A percentile compares a stretch with the other conserved stretches of the same genome.
Conservation (phyloP, 2,329 filamentous ascomycete species). For the Aspergillus fijiensis region DNA sequence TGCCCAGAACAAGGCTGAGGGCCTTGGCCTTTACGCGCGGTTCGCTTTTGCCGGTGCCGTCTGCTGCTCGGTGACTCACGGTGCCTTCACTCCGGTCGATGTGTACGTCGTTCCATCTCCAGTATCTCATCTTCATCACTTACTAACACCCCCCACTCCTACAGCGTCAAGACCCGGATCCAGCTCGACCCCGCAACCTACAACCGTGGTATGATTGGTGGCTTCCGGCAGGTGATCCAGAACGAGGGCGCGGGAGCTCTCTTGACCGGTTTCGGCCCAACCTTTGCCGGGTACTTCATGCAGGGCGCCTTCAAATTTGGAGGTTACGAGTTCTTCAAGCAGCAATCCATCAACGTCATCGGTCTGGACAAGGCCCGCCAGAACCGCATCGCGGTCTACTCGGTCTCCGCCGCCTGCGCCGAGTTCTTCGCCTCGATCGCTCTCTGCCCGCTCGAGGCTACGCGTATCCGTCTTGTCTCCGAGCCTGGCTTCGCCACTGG, state of each 20-base stretch:
- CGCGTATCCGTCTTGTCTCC: slow-evolving; percentile 88
- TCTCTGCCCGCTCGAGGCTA: slow-evolving; percentile 88
- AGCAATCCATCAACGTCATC: slow-evolving; percentile 77
- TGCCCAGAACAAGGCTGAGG: slow-evolving; percentile 23
- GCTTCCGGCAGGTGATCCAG: slow-evolving; percentile 80
- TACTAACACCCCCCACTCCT: slow-evolving; percentile 15
- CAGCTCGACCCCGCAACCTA: slow-evolving; percentile 88
- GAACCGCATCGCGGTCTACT: slow-evolving; percentile 80
- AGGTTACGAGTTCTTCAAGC: slow-evolving; percentile 96
- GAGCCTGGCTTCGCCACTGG: slow-evolving; percentile 81
- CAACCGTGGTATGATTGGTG: slow-evolving; percentile 83
- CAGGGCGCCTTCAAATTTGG: slow-evolving; percentile 93
- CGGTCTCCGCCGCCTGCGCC: slow-evolving; percentile 61
- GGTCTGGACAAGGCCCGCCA: slow-evolving; percentile 75
- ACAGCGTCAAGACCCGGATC: slow-evolving; percentile 91
- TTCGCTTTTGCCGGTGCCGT: slow-evolving; percentile 97
- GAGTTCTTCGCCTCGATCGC: slow-evolving; percentile 66
- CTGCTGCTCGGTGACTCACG: slow-evolving; percentile 98
- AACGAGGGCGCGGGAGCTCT: slow-evolving; percentile 85
- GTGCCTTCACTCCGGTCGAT: slow-evolving; percentile 94
- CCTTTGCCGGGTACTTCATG: slow-evolving; percentile 87
- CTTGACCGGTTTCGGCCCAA: slow-evolving; percentile 81
- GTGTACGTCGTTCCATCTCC: slow-evolving; percentile 69
- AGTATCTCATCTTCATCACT: slow-evolving; percentile 25
- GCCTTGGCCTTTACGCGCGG: slow-evolving; percentile 80